Base-by-base conservation (phyloP, 2,329 filamentous ascomycete genomes). In the Nigrospora oryzae region DNA sequence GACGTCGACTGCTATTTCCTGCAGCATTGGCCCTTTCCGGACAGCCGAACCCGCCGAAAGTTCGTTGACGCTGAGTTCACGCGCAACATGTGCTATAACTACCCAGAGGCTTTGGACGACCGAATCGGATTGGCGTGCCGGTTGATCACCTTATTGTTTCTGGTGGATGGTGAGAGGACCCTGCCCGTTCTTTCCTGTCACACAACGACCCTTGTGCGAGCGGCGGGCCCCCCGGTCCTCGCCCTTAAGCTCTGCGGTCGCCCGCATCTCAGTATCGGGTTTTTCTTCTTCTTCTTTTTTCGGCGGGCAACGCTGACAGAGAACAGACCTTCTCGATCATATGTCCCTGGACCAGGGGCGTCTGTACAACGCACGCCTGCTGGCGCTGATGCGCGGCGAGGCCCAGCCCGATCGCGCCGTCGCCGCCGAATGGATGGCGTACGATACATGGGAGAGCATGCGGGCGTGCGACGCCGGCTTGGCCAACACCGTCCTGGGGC, bases 1-100 rank as follows among this genome's bases (percentile, higher is more conserved):
- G 61, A 67, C 41, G 62, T 68, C 11, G 60, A 69, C 46, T 56
- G 48, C 1, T 69, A 60, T 33, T 69, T 68, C 49, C 53, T 68
- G 1, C 28, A 59, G 32, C 40, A 63, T 49, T 71, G 66, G 67
- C 51, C 53, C 3, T 70, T 69, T 42, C 49, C 51, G 0, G 51
- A 53, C 38, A 53, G 56, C 7, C 62, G 63, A 40, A 53, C 50
- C 4, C 49, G 53, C 5, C 47, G 54, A 42, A 63, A 54, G 38
- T 70, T 69, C 44, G 33, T 63, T 4, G 52, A 35, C 2, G 59
- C 60, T 1, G 62, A 58, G 1, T 66, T 63, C 44, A 56, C 62
- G 8, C 49, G 53, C 2, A 61, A 63, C n/a, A 65, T 63, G 1
- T 70, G 66, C 49, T 53, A 62, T 7, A 64, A 64, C 43, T 68